Base-by-base conservation (phyloP, 2,329 filamentous ascomycete species). In the Plectosphaerella sp. region DNA sequence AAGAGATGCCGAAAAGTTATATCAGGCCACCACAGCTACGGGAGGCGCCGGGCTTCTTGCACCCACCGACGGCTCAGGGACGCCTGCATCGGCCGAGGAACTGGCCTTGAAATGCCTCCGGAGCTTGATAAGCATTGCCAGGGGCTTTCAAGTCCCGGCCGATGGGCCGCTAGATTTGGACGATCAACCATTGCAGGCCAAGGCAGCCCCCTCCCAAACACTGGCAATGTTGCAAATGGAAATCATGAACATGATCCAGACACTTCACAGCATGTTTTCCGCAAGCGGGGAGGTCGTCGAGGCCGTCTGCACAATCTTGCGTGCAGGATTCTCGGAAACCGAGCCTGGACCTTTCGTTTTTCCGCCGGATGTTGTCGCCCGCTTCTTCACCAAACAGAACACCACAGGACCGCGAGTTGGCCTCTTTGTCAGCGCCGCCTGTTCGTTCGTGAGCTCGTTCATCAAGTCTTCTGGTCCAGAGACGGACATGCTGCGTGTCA, bases 281-380 rank as follows among this genome's bases (percentile, higher is more conserved):
- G 70, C 68, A 2, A 83, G 80, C 52, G 79, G 82, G 20, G 89
- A 92, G 58, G 79, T 90, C 11, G 78, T 87, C 20, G 88, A 92
- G 61, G 77, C 82, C 4, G 83, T 86, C 35, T 94, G 89, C 68
- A 78, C 77, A 52, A 81, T 92, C 47, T 76, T 93, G 48, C 82
- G 85, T 41, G 80, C 84, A 18, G 90, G 90, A 0, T 92, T 92
- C 61, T 85, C 85, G 1, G 90, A 95, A 66, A 79, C 77, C 0
- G 80, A 84, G 24, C 82, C 87, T 3, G 89, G 89, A 0, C 87
- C 89, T 1, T 93, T 94, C 60, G 88, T 92, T 9, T 83, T 95
- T 54, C 79, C 86, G 3, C 76, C 87, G 0, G 71, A 77, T 1
- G 76, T 83, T 57, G 82, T 89, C n/a, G 81, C 84, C 11, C 75